A percentile compares a stretch with the other conserved stretches of the same genome.
Evolutionary conservation across 768 basidiomycete genomes (phyloP).

Genomic region (Hypholoma sublateritium): DNA sequence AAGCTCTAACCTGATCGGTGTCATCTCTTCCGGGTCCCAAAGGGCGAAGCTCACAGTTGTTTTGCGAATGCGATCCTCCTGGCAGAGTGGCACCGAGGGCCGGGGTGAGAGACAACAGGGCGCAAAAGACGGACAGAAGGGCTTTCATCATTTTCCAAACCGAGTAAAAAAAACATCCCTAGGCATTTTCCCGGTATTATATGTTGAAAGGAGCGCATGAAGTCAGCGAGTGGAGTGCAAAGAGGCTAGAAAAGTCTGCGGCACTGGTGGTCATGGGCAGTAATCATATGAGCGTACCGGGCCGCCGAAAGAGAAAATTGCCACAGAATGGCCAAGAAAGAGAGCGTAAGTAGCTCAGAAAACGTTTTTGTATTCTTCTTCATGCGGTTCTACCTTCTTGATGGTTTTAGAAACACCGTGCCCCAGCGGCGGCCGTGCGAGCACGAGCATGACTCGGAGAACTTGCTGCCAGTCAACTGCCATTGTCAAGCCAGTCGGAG

Average conservation of each 20-base stretch:
- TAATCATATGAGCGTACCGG: background rate
- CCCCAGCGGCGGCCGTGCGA: background rate
- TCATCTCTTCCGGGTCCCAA: constrained; percentile 7
- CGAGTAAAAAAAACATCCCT: background rate
- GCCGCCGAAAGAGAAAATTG: background rate
- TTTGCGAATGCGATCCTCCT: background rate
- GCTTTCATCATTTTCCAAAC: background rate
- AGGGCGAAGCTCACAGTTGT: background rate
- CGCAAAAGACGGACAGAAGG: background rate
- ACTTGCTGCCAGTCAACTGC: no score
- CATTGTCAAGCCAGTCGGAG: no score
- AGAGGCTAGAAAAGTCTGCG: background rate
- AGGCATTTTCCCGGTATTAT: background rate
- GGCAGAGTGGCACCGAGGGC: background rate
- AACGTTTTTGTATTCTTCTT: background rate
- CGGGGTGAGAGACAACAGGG: background rate
- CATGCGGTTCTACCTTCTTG: background rate
- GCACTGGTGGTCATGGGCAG: background rate
- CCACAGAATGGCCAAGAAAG: background rate
- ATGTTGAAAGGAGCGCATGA: background rate
- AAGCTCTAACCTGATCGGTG: constrained; percentile 10
- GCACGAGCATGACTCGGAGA: no score
- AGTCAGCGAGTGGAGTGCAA: background rate
- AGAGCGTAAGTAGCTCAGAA: background rate
- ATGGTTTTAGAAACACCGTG: background rate